Evolutionary conservation across 2,329 filamentous ascomycete species (phyloP), one percentile per base, ranked within the genome.

Genomic region (Colletotrichum musicola): DNA sequence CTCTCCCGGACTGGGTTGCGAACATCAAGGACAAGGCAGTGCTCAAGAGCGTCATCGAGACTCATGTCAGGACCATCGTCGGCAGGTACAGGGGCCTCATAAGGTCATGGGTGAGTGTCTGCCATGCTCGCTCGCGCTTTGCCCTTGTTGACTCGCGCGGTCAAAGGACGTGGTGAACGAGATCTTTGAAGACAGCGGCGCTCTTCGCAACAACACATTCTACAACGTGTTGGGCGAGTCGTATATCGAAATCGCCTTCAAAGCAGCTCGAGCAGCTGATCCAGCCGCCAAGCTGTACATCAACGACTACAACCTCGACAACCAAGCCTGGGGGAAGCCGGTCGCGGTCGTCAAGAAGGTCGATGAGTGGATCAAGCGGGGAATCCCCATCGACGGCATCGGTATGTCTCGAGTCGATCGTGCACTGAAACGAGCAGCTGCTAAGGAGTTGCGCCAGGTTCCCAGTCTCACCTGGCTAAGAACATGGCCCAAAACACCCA

Each of bases 281-380:
- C 90, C 91, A 2, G 73, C 79, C 62, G 90, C 89, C 2, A 91
- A 90, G 79, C 84, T 94, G 44, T 94, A 92, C 83, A 92, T 93
- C 81, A 94, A 93, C 79, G 91, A 94, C 75, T 88, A 85, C 80
- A 92, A 92, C 81, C 85, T 92, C 55, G 90, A 92, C 79, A 82
- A 78, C 50, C 84, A 89, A n/a, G 83, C 73, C 72, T 85, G 85
- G 73, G 81, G 84, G 70, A 93, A 94, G 82, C 55, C 82, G 62
- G 81, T 81, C 46, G 83, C 83, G 51, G 86, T 91, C 81, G 82
- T 86, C 5, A 76, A 74, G 38, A 81, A 89, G 73, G 90, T 93
- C 71, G 86, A 87, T 74, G 86, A 89, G 75, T 92, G 90, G 89
- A 74, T 88, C 59, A 83, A 83, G 0, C 84, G 82, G 1, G 91